phyloP scores from a whole-genome alignment of 164 flowering plant species.

The Magnolia changhungtana region DNA sequence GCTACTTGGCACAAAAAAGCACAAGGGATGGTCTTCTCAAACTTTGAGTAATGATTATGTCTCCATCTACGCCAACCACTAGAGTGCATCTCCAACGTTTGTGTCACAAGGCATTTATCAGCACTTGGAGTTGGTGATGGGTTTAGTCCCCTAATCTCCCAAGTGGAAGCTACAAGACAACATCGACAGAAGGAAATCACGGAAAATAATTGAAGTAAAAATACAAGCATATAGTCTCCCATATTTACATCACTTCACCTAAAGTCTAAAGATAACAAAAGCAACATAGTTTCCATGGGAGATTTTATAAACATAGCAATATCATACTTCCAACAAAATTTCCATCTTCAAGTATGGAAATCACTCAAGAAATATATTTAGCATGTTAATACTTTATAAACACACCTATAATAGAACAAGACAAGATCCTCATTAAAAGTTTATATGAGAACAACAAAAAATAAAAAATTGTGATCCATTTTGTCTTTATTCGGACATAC shows the following conservation, averaged over 20 bases:
- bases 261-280: not conserved
- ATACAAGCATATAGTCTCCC: not conserved
- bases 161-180: slow-evolving; percentile 71
- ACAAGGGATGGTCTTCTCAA: slow-evolving; percentile 74
- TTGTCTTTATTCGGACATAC: no score
- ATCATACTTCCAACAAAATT: not conserved
- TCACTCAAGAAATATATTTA: not conserved
- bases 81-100: slow-evolving; percentile 66
- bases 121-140: slow-evolving; percentile 35
- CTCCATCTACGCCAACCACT: slow-evolving; percentile 73
- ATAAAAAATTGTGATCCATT: no score
- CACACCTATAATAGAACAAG: not conserved
- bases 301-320: not conserved
- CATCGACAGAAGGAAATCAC: not conserved
- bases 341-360: not conserved
- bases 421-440: no score
- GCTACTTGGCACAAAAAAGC: slow-evolving; percentile 85
- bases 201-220: not conserved
- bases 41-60: slow-evolving; percentile 48
- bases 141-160: slow-evolving; percentile 79
- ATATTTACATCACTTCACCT: not conserved
- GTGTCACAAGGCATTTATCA: slow-evolving; percentile 71
- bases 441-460: no score
- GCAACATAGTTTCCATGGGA: not conserved
- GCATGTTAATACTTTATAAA: not conserved